These are phyloP conservation scores for Megacollybia marginata DNA, from an alignment of 768 basidiomycete species.

Conservation along the genomic window DNA sequence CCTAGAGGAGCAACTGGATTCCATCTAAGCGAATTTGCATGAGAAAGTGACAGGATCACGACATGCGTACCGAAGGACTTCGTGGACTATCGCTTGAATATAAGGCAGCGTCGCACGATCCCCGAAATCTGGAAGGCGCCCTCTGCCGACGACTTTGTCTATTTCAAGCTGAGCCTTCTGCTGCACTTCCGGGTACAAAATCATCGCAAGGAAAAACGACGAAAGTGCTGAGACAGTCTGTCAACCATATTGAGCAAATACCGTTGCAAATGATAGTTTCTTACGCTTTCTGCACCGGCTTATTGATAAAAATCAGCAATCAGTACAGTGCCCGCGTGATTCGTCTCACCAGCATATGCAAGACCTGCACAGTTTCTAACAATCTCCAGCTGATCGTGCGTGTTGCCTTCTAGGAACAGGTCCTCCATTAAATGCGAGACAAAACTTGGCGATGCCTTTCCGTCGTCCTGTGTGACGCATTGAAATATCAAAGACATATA, in stretches of 20 bases:
- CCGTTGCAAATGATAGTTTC: conserved; percentile 1
- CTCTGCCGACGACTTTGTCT: conserved; percentile 20
- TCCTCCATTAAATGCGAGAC: conserved; percentile 22
- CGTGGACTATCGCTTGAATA: conserved; percentile 31
- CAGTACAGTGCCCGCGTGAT: background rate
- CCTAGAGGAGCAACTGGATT: conserved; percentile 24
- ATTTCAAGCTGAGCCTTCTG: conserved; percentile 23
- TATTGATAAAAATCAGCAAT: background rate
- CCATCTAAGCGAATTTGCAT: conserved; percentile 15
- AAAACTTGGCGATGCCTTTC: conserved; percentile 26
- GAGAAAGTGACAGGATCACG: conserved; percentile 4
- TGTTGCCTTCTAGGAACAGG: conserved; percentile 14
- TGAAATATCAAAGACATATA: conserved; percentile 10
- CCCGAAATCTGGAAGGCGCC: conserved; percentile 20
- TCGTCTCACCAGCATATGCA: conserved; percentile 27
- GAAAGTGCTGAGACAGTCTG: conserved; percentile 27
- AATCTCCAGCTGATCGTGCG: conserved; percentile 16
- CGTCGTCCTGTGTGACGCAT: conserved; percentile 11
- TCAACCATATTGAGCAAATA: background rate
- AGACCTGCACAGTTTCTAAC: conserved; percentile 30
- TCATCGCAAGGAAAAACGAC: conserved; percentile 27
- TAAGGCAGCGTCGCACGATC: conserved; percentile 29
- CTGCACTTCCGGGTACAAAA: conserved; percentile 27
- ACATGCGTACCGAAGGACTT: conserved; percentile 24
- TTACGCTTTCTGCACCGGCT: conserved; percentile 38